Evolutionary conservation across 2,329 filamentous ascomycete species (phyloP).

Genomic region (Cercospora sp.): DNA sequence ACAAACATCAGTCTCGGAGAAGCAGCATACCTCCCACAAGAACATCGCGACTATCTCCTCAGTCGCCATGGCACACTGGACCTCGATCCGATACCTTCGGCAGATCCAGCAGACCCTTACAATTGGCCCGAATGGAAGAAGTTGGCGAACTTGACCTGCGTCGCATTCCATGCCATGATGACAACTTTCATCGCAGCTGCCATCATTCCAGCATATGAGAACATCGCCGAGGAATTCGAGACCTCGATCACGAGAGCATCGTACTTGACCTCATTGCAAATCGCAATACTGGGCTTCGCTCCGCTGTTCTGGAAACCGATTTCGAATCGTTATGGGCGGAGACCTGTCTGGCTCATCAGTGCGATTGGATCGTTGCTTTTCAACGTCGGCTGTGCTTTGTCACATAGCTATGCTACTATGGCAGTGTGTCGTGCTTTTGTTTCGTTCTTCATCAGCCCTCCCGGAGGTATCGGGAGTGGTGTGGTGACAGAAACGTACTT

Average conservation of each 20-base stretch:
- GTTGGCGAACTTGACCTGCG: constrained; percentile 53
- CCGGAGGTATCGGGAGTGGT: constrained; percentile 56
- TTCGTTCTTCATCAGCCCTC: constrained; percentile 58
- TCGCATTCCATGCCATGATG: constrained; percentile 55
- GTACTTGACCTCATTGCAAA: constrained; percentile 59
- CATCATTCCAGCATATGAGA: constrained; percentile 57
- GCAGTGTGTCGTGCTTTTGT: constrained; percentile 54
- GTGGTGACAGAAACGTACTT: constrained; percentile 62
- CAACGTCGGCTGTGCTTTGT: constrained; percentile 57
- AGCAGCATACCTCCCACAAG: constrained; percentile 42
- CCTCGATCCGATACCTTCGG: constrained; percentile 55
- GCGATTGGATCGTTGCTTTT: constrained; percentile 50
- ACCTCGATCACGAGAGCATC: constrained; percentile 52
- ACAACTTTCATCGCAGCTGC: constrained; percentile 56
- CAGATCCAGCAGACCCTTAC: constrained; percentile 55
- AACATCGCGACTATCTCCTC: constrained; percentile 54
- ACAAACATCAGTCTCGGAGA: constrained; percentile 33
- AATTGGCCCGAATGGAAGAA: constrained; percentile 56
- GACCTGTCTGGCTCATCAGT: constrained; percentile 57
- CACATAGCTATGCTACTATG: constrained; percentile 52
- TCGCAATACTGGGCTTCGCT: constrained; percentile 54
- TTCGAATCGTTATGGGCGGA: constrained; percentile 55
- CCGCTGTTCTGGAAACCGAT: constrained; percentile 60
- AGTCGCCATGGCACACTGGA: constrained; percentile 56
- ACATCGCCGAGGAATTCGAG: constrained; percentile 54